Base-by-base conservation (phyloP, 176 grass and related monocot genomes). In the Metroxylon sagu region DNA sequence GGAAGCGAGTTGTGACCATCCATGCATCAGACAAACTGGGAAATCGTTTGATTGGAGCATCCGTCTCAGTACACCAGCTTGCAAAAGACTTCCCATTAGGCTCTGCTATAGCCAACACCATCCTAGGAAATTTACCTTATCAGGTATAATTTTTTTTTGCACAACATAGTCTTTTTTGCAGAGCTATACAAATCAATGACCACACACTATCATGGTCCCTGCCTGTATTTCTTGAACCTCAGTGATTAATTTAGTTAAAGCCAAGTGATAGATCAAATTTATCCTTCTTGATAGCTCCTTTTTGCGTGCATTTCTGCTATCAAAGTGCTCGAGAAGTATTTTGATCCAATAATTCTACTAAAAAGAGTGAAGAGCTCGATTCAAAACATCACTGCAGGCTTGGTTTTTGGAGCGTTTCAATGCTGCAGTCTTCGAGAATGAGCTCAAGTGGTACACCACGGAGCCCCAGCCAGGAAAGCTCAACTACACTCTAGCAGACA, bases 381-480 rank as follows among this genome's bases (percentile, higher is more conserved):
- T 23, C 21, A 23, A 23, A 23, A 23, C 21, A 23, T 23, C 59
- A 65, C 29, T 70, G 62, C 62, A 94, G 86, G 80, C 80, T 0
- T 95, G 90, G 86, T 95, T 87, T 70, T 17, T 0, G 0, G 62
- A 74, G 64, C 62, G 82, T 53, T 95, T 95, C 62, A 89, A 95
- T 31, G 80, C 80, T 1, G 90, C 90, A 50, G 90, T 95, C 28
- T 95, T 95, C 56, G 90, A 95, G 76, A 89, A 95, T 25, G 90
- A 95, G 79, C 79, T 95, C 18, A 95, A 89, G 61, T 95, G 90
- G 90, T 95, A 95, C 14, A 79, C 90, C 6, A 95, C 85, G 1
- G 90, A 95, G 62, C 90, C 90, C 1, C 51, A 71, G 0, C 86
- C 56, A 2, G 90, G 90, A 18, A 77, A 62, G 17, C 60, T 89